Evolutionary conservation across 2,329 filamentous ascomycete genomes (phyloP).

Genomic region (Aspergillus eucalypticola): DNA sequence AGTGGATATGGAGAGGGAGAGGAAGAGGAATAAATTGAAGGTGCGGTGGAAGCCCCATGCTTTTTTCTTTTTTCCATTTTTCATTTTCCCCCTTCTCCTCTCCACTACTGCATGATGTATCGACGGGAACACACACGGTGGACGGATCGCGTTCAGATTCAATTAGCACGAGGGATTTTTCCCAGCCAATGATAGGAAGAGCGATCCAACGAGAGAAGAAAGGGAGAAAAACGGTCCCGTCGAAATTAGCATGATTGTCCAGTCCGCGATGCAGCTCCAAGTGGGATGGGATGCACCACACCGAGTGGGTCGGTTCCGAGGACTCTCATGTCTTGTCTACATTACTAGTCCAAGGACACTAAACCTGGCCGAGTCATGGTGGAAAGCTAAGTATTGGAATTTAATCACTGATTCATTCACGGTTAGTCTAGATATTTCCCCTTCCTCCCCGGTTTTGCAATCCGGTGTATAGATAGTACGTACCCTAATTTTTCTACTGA

Average conservation of each 20-base stretch:
- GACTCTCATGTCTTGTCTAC: neutral
- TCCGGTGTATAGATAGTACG: too few relatives aligned
- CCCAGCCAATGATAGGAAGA: constrained; percentile 16
- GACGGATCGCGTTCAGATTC: constrained; percentile 13
- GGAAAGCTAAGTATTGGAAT: constrained; percentile 1
- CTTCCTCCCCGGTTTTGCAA: too few relatives aligned
- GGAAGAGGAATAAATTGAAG: neutral
- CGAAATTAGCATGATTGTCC: constrained; percentile 5
- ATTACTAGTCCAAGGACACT: constrained; percentile 1
- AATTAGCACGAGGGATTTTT: constrained; percentile 27
- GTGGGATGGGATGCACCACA: neutral
- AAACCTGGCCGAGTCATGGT: neutral
- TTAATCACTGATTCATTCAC: neutral
- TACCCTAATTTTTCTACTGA: too few relatives aligned
- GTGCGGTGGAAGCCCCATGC: neutral
- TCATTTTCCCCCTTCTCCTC: too few relatives aligned
- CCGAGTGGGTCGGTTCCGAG: neutral
- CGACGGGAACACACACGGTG: neutral
- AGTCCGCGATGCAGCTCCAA: constrained; percentile 11
- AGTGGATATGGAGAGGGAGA: constrained; percentile 6
- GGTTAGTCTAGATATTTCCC: neutral
- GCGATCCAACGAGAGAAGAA: constrained; percentile 10
- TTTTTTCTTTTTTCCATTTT: neutral
- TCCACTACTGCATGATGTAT: constrained; percentile 3
- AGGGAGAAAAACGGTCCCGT: constrained; percentile 17